phyloP scores from a whole-genome alignment of 169 alveolate genomes.

The Miamiensis avidus region DNA sequence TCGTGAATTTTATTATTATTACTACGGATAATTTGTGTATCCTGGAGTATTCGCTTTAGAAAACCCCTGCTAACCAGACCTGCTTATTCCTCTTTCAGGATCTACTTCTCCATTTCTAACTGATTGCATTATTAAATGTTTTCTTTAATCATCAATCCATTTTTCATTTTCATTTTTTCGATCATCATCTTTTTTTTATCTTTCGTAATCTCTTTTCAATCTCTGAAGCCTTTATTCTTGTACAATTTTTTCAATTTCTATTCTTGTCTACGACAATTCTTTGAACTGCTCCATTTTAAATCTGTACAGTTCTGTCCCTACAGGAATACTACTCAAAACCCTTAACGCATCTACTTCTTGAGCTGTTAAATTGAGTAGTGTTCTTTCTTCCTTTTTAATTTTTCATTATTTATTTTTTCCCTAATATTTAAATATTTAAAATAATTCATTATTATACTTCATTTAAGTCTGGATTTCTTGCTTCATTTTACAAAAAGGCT shows the following conservation, averaged over 20 bases:
- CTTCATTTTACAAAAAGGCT: constrained; percentile 60
- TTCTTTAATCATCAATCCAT: constrained; percentile 72
- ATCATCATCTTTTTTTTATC: constrained; percentile 63
- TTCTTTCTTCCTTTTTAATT: constrained; percentile 55
- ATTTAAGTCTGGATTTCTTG: constrained; percentile 58
- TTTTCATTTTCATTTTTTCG: constrained; percentile 64
- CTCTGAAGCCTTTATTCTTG: constrained; percentile 67
- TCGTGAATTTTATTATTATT: too few relatives aligned
- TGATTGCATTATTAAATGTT: constrained; percentile 56
- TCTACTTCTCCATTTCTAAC: constrained; percentile 46
- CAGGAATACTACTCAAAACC: constrained; percentile 61
- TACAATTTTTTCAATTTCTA: constrained; percentile 70
- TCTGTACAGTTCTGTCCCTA: constrained; percentile 64
- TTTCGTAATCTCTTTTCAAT: constrained; percentile 67
- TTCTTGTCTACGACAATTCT: constrained; percentile 62
- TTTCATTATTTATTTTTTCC: neutral
- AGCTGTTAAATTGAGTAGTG: constrained; percentile 55
- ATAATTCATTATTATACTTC: neutral
- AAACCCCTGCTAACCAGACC: too few relatives aligned
- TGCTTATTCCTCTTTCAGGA: too few relatives aligned
- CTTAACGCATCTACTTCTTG: constrained; percentile 66
- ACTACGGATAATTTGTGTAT: too few relatives aligned
- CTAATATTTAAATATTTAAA: too few relatives aligned
- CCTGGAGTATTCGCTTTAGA: too few relatives aligned
- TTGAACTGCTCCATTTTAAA: constrained; percentile 70